These are phyloP conservation scores for Fusarium subglutinans DNA, from an alignment of 2,329 filamentous ascomycete genomes.

Conservation along the genomic window DNA sequence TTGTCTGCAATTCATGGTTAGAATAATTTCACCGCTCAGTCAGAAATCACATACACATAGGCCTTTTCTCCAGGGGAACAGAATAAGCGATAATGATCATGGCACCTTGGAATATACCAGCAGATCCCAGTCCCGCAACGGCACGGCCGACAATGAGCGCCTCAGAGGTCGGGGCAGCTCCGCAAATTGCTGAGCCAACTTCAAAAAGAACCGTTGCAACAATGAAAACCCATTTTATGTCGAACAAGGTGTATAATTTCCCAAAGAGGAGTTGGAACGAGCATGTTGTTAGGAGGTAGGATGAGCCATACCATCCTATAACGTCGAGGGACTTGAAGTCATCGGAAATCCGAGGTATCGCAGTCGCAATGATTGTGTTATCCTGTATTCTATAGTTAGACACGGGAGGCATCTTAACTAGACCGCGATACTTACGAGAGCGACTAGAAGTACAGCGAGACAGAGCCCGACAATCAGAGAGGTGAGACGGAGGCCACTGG, in stretches of 20 bases:
- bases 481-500: not conserved
- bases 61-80: not conserved
- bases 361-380: not conserved
- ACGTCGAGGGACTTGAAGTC: not conserved
- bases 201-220: not conserved
- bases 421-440: not conserved
- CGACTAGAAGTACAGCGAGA: not conserved
- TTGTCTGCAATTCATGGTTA: not conserved
- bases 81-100: not conserved
- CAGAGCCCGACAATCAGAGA: not conserved
- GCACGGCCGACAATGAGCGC: not conserved
- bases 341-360: not conserved
- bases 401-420: fast-evolving
- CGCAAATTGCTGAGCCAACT: not conserved
- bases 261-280: not conserved
- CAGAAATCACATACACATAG: not conserved
- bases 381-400: not conserved
- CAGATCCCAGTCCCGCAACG: not conserved
- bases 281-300: constrained; percentile 8
- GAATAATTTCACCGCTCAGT: not conserved
- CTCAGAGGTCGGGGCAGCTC: not conserved
- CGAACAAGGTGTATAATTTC: not conserved
- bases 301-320: constrained; percentile 1
- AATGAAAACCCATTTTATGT: not conserved
- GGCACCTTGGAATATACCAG: not conserved